Base-by-base conservation (phyloP, 495 filamentous ascomycete species). In the Glarea lozoyensis region DNA sequence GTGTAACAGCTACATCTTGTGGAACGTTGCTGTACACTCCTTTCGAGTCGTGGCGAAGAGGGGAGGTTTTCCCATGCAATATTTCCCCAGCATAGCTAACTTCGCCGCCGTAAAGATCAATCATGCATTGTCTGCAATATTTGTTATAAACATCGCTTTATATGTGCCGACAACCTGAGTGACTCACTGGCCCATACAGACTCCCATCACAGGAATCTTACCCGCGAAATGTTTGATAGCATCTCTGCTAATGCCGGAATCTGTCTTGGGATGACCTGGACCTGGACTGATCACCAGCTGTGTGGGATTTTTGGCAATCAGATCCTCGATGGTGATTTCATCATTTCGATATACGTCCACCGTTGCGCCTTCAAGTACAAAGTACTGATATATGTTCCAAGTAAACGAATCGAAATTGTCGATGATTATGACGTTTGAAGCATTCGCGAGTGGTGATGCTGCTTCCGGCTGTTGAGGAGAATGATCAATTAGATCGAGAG, bases 401-500 rank as follows among this genome's bases (percentile, higher is more conserved):
- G 90, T 94, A 56, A 97, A 99, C 0, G 90, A 96, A 64, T 99
- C 92, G 61, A 96, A 99, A 67, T 99, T 99, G 67, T 97, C 92
- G 54, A 99, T 94, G 43, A 99, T 68, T 42, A 99, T 77, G 20
- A 99, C 76, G 67, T 97, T 97, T 24, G 81, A 81, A 19, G 90
- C 90, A 36, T 71, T 86, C 15, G 77, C 59, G 21, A 94, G 64
- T 39, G 76, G 74, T 36, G 80, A 64, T 13, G 75, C 76, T 40
- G 75, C 76, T 45, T 79, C 75, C 51, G 84, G 82, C 59, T 88
- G 81, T 61, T 84, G 81, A 56, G 86, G 84, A 31, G 89, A 94
- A 61, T 89, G 78, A 64, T 94, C 89, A 54, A 92, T 77, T 40
- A 92, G 60, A 56, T 69, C 73, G 52, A 64, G 58, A 61, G 49